phyloP scores from a whole-genome alignment of 352 stramenopile species.

The Plasmopara muralis region DNA sequence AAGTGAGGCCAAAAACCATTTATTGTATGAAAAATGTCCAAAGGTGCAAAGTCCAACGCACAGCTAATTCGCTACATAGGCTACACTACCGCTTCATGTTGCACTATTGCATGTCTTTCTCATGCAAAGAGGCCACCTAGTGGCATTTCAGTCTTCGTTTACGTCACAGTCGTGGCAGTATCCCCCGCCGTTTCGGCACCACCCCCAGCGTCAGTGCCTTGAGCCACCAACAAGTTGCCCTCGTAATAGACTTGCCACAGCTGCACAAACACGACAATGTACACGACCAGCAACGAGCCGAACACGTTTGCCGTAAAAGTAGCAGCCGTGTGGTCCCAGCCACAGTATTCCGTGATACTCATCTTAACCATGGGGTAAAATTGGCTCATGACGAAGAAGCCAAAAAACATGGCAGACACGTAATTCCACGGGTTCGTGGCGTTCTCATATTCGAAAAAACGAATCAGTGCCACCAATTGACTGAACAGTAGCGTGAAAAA shows the following conservation, averaged over 20 bases:
- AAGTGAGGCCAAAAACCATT: slow-evolving; percentile 18
- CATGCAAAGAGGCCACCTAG: slow-evolving; percentile 1
- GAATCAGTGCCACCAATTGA: slow-evolving; percentile 69
- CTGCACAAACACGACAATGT: slow-evolving; percentile 84
- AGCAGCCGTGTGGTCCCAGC: slow-evolving; percentile 78
- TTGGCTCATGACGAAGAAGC: slow-evolving; percentile 81
- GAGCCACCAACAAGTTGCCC: slow-evolving; percentile 58
- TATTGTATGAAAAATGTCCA: slow-evolving; percentile 32
- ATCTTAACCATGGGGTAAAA: slow-evolving; percentile 90
- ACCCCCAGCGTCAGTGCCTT: slow-evolving; percentile 24
- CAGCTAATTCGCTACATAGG: slow-evolving; percentile 30
- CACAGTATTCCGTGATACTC: slow-evolving; percentile 87
- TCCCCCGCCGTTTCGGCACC: not conserved
- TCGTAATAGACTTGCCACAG: slow-evolving; percentile 83
- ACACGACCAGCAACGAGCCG: slow-evolving; percentile 73
- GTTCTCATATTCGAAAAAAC: slow-evolving; percentile 88
- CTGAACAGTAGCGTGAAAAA: slow-evolving; percentile 80
- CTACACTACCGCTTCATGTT: slow-evolving; percentile 27
- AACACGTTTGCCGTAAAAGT: slow-evolving; percentile 84
- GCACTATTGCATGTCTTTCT: slow-evolving; percentile 13
- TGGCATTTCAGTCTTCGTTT: slow-evolving; percentile 19
- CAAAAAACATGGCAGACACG: slow-evolving; percentile 85
- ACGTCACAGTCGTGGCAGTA: slow-evolving; percentile 14
- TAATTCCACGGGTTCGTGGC: slow-evolving; percentile 86
- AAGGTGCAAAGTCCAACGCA: slow-evolving; percentile 6